Evolutionary conservation across 768 basidiomycete species (phyloP).

Genomic region (Lactarius hengduanensis): DNA sequence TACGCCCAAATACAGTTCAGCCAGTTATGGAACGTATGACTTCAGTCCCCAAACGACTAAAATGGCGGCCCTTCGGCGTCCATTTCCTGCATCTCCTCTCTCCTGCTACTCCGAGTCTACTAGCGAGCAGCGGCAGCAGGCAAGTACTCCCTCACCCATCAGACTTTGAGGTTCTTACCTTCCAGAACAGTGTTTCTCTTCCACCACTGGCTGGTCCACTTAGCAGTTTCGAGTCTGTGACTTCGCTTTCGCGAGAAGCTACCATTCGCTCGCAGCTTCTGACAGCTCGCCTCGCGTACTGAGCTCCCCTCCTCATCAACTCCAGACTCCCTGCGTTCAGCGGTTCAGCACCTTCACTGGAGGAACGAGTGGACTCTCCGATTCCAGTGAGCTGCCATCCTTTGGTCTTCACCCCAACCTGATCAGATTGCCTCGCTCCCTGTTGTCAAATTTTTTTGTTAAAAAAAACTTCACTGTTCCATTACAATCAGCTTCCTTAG

Average conservation of each 20-base stretch:
- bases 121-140: constrained; percentile 17
- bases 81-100: neutral
- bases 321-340: neutral
- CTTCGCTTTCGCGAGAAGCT: constrained; percentile 6
- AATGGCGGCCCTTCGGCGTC: constrained; percentile 10
- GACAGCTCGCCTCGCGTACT: constrained; percentile 1
- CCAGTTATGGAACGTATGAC: constrained; percentile 24
- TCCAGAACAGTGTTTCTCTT: constrained; percentile 2
- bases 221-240: neutral
- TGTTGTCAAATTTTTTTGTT: too few species aligned
- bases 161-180: neutral
- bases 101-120: constrained; percentile 4
- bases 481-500: neutral
- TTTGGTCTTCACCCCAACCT: neutral
- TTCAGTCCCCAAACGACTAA: constrained; percentile 22
- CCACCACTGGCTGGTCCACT: neutral
- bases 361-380: constrained; percentile 11
- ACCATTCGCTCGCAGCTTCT: neutral
- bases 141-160: neutral
- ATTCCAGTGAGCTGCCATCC: neutral
- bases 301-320: constrained; percentile 12
- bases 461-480: neutral
- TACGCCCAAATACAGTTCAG: constrained; percentile 11
- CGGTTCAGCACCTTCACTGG: constrained; percentile 9
- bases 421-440: neutral